Conservation (phyloP, 345 rosid genomes). For the Erysimum cheiranthoides region DNA sequence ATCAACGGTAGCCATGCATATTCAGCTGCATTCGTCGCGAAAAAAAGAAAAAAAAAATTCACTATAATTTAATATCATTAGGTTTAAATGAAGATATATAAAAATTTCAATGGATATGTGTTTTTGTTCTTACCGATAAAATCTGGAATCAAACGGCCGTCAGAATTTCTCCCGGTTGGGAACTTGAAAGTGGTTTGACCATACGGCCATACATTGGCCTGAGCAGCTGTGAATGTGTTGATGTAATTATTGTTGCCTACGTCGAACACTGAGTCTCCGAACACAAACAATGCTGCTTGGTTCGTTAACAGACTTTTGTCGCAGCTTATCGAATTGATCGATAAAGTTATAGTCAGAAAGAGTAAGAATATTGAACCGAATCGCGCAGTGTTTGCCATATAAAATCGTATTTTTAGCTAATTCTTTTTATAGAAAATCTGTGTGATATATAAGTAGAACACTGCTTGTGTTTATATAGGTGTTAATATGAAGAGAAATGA, state of each 20-base stretch:
- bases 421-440: background rate
- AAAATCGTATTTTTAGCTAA: background rate
- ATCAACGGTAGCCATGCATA: constrained; percentile 43
- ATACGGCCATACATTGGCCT: constrained; percentile 52
- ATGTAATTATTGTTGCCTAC: constrained; percentile 55
- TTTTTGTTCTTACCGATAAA: constrained; percentile 47
- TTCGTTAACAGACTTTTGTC: constrained; percentile 28
- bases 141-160: constrained; percentile 56
- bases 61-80: background rate
- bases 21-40: constrained; percentile 24
- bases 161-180: constrained; percentile 53
- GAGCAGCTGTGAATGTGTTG: constrained; percentile 38
- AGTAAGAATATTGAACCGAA: constrained; percentile 21
- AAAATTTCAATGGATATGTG: too few species aligned
- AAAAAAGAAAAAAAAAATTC: too few species aligned
- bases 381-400: constrained; percentile 27
- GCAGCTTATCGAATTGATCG: constrained; percentile 20
- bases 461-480: background rate
- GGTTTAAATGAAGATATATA: background rate
- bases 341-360: background rate
- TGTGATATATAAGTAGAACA: constrained; percentile 19
- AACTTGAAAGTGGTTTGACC: constrained; percentile 51
- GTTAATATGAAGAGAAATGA: constrained; percentile 5
- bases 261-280: constrained; percentile 60
- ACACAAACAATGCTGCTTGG: constrained; percentile 49